These are phyloP conservation scores for Colletotrichum lini DNA, from an alignment of 2,329 filamentous ascomycete species.

Conservation along the genomic window DNA sequence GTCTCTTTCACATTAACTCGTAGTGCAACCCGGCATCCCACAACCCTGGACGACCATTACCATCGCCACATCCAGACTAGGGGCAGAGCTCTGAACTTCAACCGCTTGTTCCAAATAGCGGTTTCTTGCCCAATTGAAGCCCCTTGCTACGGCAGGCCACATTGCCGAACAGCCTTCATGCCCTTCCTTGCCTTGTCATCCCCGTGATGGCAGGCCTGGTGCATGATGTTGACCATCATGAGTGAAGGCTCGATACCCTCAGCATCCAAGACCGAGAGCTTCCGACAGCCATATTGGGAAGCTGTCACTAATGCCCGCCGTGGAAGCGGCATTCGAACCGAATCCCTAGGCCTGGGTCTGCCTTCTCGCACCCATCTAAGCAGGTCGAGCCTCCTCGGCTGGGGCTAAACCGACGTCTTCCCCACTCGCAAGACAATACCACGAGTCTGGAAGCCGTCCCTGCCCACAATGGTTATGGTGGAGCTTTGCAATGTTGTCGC, in stretches of 20 bases:
- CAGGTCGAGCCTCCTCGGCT: constrained; percentile 32
- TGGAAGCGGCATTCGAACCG: constrained; percentile 9
- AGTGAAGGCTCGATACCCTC: constrained; percentile 9
- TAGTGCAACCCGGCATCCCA: constrained; percentile 21
- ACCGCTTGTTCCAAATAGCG: not conserved
- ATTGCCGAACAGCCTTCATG: not conserved
- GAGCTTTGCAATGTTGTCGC: constrained; percentile 9
- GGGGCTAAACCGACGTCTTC: constrained; percentile 7
- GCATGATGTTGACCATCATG: constrained; percentile 12
- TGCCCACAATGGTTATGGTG: not conserved
- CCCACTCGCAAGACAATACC: constrained; percentile 21
- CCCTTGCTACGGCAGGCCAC: not conserved
- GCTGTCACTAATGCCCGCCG: constrained; percentile 10
- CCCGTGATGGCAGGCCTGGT: constrained; percentile 10
- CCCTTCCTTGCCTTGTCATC: not conserved
- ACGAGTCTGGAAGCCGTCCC: constrained; percentile 25
- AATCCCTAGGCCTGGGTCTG: constrained; percentile 7
- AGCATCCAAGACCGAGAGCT: constrained; percentile 1
- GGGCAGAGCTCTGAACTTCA: not conserved
- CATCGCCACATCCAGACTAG: constrained; percentile 9
- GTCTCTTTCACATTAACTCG: constrained; percentile 32
- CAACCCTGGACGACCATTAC: constrained; percentile 4
- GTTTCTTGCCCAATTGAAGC: not conserved
- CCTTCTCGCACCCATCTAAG: constrained; percentile 17
- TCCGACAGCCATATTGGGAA: constrained; percentile 21